phyloP scores from a whole-genome alignment of 1,139 yeast genomes.

The Geotrichum histeridarum region DNA sequence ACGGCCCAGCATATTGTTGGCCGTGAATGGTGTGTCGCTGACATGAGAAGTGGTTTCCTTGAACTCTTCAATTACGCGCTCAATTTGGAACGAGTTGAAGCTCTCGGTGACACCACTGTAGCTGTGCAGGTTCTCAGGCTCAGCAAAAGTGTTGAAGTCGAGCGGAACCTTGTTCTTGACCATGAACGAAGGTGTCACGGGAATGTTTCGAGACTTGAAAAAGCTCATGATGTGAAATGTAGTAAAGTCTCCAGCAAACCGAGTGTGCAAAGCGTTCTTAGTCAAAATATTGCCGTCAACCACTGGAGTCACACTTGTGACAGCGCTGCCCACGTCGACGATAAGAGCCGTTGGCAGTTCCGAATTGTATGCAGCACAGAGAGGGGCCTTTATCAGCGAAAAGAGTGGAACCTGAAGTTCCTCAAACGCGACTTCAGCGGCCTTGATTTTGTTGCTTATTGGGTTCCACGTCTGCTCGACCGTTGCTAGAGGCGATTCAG shows the following conservation, averaged over 20 bases:
- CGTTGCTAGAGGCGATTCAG: slow-evolving; percentile 70
- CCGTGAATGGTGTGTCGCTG: slow-evolving; percentile 41
- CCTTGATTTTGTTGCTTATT: slow-evolving; percentile 58
- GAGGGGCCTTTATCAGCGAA: slow-evolving; percentile 75
- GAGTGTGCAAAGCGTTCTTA: slow-evolving; percentile 36
- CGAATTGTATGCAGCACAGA: slow-evolving; percentile 62
- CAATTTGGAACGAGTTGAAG: slow-evolving; percentile 37
- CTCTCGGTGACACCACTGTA: slow-evolving; percentile 32
- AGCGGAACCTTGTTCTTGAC: slow-evolving; percentile 33
- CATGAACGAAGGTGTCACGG: slow-evolving; percentile 35
- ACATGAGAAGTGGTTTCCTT: slow-evolving; percentile 59
- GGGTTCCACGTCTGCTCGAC: slow-evolving; percentile 89
- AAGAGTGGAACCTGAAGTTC: slow-evolving; percentile 77
- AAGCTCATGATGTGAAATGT: slow-evolving; percentile 36
- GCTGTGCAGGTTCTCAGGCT: slow-evolving; percentile 36
- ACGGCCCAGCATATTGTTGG: slow-evolving; percentile 26
- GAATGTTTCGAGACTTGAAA: slow-evolving; percentile 30
- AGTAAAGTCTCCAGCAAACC: slow-evolving; percentile 43
- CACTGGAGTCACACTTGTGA: slow-evolving; percentile 78
- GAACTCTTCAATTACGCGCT: slow-evolving; percentile 50
- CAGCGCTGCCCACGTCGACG: slow-evolving; percentile 36
- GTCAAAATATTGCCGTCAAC: slow-evolving; percentile 61
- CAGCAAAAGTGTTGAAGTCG: slow-evolving; percentile 38
- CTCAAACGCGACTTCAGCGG: slow-evolving; percentile 74
- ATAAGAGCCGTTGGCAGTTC: slow-evolving; percentile 39